A percentile compares a stretch with the other conserved stretches of the same genome.
phyloP scores from a whole-genome alignment of 2,329 filamentous ascomycete species.

The Verticillium albo-atrum region DNA sequence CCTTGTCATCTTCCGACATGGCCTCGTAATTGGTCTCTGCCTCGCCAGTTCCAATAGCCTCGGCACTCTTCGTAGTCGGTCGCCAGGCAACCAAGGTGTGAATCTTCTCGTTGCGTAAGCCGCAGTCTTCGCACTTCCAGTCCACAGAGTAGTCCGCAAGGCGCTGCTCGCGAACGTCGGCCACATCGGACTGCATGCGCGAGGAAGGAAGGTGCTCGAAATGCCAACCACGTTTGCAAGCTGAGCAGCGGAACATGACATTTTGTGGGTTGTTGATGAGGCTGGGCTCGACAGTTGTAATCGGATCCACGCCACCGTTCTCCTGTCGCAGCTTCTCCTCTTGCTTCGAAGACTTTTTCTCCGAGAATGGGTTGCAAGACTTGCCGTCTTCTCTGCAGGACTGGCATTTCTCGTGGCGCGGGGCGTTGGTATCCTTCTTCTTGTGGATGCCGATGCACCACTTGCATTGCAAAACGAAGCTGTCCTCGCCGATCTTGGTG shows the following conservation, averaged over 20 bases:
- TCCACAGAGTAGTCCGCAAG: constrained; percentile 67
- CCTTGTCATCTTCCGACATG: constrained; percentile 60
- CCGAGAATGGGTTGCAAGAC: constrained; percentile 72
- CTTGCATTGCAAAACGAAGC: constrained; percentile 87
- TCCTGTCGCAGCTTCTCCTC: constrained; percentile 80
- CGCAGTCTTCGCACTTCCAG: constrained; percentile 80
- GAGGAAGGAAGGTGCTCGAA: constrained; percentile 69
- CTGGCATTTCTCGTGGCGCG: constrained; percentile 68
- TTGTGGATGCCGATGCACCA: constrained; percentile 68
- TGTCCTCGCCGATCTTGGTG: constrained; percentile 72
- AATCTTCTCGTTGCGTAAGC: constrained; percentile 60
- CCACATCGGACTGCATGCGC: neutral
- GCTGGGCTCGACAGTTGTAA: constrained; percentile 55
- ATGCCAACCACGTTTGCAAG: constrained; percentile 77
- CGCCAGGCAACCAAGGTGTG: constrained; percentile 86
- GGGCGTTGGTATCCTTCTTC: constrained; percentile 66
- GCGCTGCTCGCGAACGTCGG: constrained; percentile 46
- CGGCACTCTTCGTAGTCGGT: constrained; percentile 46
- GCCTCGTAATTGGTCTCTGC: neutral
- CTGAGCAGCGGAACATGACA: constrained; percentile 77
- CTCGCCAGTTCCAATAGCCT: constrained; percentile 20
- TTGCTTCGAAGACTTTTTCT: constrained; percentile 67
- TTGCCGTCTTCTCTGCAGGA: constrained; percentile 60
- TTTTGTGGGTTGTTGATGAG: constrained; percentile 72
- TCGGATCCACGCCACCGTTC: constrained; percentile 74